Base-by-base conservation (phyloP, 2,329 filamentous ascomycete genomes). In the Thelonectria discophora region DNA sequence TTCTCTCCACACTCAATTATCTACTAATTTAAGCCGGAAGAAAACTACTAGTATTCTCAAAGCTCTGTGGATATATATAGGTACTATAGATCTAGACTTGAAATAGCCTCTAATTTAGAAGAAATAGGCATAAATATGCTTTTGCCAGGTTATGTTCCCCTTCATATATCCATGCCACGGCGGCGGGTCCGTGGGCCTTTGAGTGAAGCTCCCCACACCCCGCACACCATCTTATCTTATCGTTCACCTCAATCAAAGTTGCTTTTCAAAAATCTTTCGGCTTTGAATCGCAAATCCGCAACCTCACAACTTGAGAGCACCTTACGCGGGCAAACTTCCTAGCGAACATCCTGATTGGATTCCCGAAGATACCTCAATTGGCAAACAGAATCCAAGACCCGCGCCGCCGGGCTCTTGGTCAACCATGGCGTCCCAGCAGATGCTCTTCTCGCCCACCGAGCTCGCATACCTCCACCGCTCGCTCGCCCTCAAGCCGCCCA, bases 381-480 rank as follows among this genome's bases (percentile, higher is more conserved):
- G 12, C 9, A 27, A 40, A 27, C 8, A 42, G 18, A 43, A 30
- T 8, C 46, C 11, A 24, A 1, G 32, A 54, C 2, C 45, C 34
- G 32, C 17, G 21, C 43, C 13, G 47, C 21, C 53, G 62, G 46
- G 37, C 9, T 32, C 15, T 18, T 32, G 47, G 20, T 40, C 34
- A 43, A 62, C n/a, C 27, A 90, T 92, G 86, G 83, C 90, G 42
- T 85, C 87, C 69, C 87, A 88, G 72, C 86, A 88, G 79, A 86
- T 88, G 73, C 89, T 93, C 70, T 90, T 98, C 78, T 97, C 94
- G 55, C 94, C 95, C 49, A 93, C 95, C 73, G 95, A 99, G 81
- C 91, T 99, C 73, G 93, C 94, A 71, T 99, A 97, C 81, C 88
- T 98, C 53, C 93, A 97, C 83, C 88, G 87, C 66, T 94, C 94